Evolutionary conservation across 192 early-diverging fungal genomes (phyloP).

Genomic region (Coemansia sp.): DNA sequence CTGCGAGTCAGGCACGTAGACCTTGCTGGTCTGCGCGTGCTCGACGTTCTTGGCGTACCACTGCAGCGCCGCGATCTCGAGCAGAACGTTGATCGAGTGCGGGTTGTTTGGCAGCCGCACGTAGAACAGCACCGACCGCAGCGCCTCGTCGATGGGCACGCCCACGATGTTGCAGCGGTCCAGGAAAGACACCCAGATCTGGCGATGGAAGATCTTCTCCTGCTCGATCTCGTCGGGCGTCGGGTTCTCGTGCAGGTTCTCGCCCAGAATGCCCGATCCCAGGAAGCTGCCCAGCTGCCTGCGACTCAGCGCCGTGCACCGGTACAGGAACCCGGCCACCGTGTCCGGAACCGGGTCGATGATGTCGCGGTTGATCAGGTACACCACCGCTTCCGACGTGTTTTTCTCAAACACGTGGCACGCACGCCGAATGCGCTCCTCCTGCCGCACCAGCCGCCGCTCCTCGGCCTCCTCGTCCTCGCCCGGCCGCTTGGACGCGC

Average conservation of each 20-base stretch:
- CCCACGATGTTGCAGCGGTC: conserved; percentile 48
- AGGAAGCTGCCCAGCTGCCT: conserved; percentile 49
- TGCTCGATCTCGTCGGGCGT: conserved; percentile 49
- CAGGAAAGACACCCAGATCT: conserved; percentile 47
- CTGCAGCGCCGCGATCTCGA: conserved; percentile 49
- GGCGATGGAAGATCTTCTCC: conserved; percentile 49
- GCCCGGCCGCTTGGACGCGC: conserved; percentile 40
- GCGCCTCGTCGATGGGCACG: conserved; percentile 52
- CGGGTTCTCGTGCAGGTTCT: conserved; percentile 45
- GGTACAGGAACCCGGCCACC: conserved; percentile 50
- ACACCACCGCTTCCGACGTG: conserved; percentile 45
- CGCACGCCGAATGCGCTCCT: conserved; percentile 45
- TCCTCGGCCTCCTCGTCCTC: conserved; percentile 50
- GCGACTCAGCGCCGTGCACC: conserved; percentile 53
- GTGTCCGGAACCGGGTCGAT: conserved; percentile 35
- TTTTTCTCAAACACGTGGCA: conserved; percentile 53
- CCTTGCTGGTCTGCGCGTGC: conserved; percentile 13
- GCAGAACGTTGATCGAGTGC: conserved; percentile 38
- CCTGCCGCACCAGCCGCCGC: conserved; percentile 39
- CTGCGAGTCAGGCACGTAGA: conserved; percentile 49
- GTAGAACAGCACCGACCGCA: conserved; percentile 51
- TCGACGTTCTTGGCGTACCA: conserved; percentile 48
- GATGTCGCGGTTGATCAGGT: conserved; percentile 51
- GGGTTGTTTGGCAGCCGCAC: conserved; percentile 47
- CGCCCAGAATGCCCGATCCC: conserved; percentile 46